Evolutionary conservation across 306 rosid genomes (phyloP), one percentile per base, ranked within the genome.

Genomic region (Cicer arietinum): DNA sequence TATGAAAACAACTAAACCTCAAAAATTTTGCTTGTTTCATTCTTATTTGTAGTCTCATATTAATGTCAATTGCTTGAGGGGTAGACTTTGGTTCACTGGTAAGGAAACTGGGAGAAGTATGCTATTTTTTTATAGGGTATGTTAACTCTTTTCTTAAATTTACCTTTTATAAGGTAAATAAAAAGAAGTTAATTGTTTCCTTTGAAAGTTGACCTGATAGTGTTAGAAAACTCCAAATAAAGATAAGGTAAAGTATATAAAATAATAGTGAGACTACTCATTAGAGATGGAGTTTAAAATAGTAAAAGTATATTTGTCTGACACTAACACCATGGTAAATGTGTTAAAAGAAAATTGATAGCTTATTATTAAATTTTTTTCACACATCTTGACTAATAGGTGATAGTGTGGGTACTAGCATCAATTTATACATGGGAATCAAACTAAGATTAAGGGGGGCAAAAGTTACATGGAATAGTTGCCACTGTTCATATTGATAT

Each of bases 141-240:
- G 47, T 58, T 3, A 45, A 59, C 46, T 58, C 53, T 22, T 73
- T n/a, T 30, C 0, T 11, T 52, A 39, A 53, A 10, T 71, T 71
- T 2, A 11, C 44, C 4, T 39, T 40, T 37, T 14, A 30, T 25
- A 25, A 25, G 16, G 35, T 6, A 16, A 30, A 30, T 30, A 50
- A 48, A 58, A 25, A 50, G 11, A 69, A 35, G 1, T 50, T 14
- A 2, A 30, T 30, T 30, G 37, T 30, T 35, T 69, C 43, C 12
- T 30, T 30, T 30, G 0, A 30, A 30, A 30, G 37, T 30, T 30
- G 63, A 39, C 11, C 48, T 4, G 10, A 14, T 5, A 9, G 37
- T 30, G 37, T n/a, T 43, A 25, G 46, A 58, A 56, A 58, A 72
- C 25, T 75, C 41, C 9, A 75, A 63, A 73, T 73, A 51, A 37